phyloP scores from a whole-genome alignment of 129 eudicot genomes.

The Chrysanthemum lavandulifolium region DNA sequence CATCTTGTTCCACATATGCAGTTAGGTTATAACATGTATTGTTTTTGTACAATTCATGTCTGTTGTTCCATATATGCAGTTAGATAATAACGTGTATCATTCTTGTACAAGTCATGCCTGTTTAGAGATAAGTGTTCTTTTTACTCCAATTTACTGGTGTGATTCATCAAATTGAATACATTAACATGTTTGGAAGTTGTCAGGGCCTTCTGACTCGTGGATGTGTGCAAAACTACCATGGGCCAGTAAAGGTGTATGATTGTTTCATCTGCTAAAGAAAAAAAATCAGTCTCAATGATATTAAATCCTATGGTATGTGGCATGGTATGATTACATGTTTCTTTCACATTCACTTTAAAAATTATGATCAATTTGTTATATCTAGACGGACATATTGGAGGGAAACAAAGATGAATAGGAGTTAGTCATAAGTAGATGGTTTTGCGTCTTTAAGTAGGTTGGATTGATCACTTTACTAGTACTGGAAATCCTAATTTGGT shows the following conservation, averaged over 20 bases:
- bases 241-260: background rate
- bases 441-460: too few species aligned
- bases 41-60: background rate
- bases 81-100: background rate
- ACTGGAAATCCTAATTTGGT: too few species aligned
- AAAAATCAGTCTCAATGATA: too few species aligned
- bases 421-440: too few species aligned
- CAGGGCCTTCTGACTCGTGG: slow-evolving; percentile 17
- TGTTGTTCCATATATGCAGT: background rate
- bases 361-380: too few species aligned
- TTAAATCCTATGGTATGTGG: too few species aligned
- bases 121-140: background rate
- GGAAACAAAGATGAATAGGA: too few species aligned
- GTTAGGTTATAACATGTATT: slow-evolving; percentile 11
- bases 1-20: slow-evolving; percentile 14
- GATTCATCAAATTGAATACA: slow-evolving; percentile 16
- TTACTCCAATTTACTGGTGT: background rate
- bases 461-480: too few species aligned
- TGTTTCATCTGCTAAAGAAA: too few species aligned
- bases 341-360: too few species aligned
- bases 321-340: too few species aligned
- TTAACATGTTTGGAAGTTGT: background rate
- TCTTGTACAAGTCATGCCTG: background rate
- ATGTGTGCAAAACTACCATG: background rate
- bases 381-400: too few species aligned